Base-by-base conservation (phyloP, 2,329 filamentous ascomycete genomes). In the Calonectria henricotiae region DNA sequence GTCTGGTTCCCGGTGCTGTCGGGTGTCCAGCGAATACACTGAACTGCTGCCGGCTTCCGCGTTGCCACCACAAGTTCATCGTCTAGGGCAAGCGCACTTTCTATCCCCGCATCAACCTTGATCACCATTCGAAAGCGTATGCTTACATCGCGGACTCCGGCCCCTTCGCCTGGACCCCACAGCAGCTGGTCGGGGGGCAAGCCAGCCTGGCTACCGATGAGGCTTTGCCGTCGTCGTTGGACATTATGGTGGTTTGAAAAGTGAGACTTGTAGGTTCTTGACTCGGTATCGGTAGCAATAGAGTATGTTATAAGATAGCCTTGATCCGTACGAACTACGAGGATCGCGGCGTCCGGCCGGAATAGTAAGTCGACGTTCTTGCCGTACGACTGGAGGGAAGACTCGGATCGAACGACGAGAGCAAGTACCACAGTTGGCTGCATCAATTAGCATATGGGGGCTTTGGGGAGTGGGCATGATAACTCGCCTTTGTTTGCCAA, bases 81-180 rank as follows among this genome's bases (percentile, higher is more conserved):
- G 74, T 98, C 96, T 25, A 98, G 87, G 2, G 96, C 96, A 65
- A 98, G 85, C 12, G 94, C 94, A 77, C 92, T 94, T 75, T 92
- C 91, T 76, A 99, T 98, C 2, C 96, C 96, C 3, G 96, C 96
- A 82, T 99, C 96, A 20, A 99, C 94, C 80, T 97, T 97, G 79
- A 99, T 98, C 15, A 98, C 96, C 93, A 98, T 98, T 68, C 96
- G 90, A 82, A 99, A 99, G 12, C 94, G 93, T 60, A 99, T 88
- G 77, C 93, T 97, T 67, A 97, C 90, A 82, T 99, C 96, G 64
- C 91, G 90, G 62, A 98, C 91, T 4, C 94, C 94, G 60, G 89
- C 89, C 11, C 93, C 93, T 81, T 98, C 96, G 39, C 95, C 95
- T 1, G 93, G 90, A 0, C 94, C 94, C 82, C 93, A 90, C 13